Percentiles rank a stretch among this genome's conserved stretches.
phyloP scores from a whole-genome alignment of 257 asterid species.

The Gynochthodes officinalis region DNA sequence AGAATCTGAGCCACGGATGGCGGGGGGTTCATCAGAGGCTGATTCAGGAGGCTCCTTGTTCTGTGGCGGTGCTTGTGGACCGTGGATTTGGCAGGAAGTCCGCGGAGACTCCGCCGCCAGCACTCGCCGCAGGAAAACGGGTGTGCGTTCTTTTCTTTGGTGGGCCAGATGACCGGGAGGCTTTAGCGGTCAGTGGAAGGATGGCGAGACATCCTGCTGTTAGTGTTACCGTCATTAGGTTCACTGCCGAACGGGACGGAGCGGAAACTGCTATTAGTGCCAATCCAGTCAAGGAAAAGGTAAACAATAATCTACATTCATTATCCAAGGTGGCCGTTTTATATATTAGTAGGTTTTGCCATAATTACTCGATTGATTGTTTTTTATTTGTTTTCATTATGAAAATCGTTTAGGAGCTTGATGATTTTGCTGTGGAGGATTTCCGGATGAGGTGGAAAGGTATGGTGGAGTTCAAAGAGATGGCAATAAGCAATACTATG shows the following conservation, averaged over 20 bases:
- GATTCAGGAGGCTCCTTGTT: conserved; percentile 25
- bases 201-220: conserved; percentile 58
- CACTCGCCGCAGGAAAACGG: background rate
- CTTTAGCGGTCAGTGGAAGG: conserved; percentile 38
- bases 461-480: conserved; percentile 32
- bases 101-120: background rate
- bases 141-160: conserved; percentile 22
- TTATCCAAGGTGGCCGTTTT: background rate
- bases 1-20: conserved; percentile 34
- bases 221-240: conserved; percentile 36
- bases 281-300: background rate
- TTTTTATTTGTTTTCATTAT: background rate
- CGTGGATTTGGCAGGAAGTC: conserved; percentile 3
- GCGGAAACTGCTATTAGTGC: background rate
- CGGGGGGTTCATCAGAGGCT: conserved; percentile 34
- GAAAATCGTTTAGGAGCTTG: conserved; percentile 30
- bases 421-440: conserved; percentile 27
- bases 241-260: conserved; percentile 1
- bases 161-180: conserved; percentile 52
- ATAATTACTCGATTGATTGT: too few species aligned
- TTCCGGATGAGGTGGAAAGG: conserved; percentile 33
- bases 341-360: background rate
- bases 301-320: background rate
- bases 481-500: conserved; percentile 21
- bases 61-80: conserved; percentile 25